Base-by-base conservation (phyloP, 2,329 filamentous ascomycete species). In the Colletotrichum godetiae region DNA sequence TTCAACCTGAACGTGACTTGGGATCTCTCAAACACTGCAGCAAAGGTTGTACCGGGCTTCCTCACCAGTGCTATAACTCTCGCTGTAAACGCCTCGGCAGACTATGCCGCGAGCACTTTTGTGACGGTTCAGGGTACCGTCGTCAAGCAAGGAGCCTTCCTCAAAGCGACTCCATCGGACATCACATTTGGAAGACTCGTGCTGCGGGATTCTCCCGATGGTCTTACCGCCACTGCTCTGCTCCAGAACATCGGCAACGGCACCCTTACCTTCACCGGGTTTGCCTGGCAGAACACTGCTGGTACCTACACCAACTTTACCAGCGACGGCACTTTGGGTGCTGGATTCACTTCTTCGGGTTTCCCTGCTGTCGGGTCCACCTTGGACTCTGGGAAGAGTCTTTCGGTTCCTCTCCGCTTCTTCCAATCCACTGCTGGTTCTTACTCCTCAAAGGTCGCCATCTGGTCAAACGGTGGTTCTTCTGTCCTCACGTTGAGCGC, bases 1-100 rank as follows among this genome's bases (percentile, higher is more conserved):
- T 85, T 86, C 73, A 81, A 78, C 8, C 84, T 86, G 73, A 80
- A 82, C 6, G 80, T 85, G n/a, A 79, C 78, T 10, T 85, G 83
- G 81, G 79, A 83, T 60, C 78, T 85, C 4, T 74, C 76, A 27
- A 78, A 77, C 72, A 76, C 77, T 8, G 77, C 78, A 4, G 78
- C 75, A 6, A 75, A 76, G 5, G 72, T 81, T 24, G 69, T 78
- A 8, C 83, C 83, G 10, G 84, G 84, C 5, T 76, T 81, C 12
- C 79, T 81, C 59, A 81, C 79, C 22, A 81, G 80, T 2, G 80
- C 80, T 19, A 74, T 86, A 7, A 81, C 80, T 33, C 75, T 86
- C n/a, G 78, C 79, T 46, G 84, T 83, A 12, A 82, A 84, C 67
- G 78, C 76, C 15, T 77, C 82, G 6, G 72, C 79, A 2, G 80